phyloP scores from a whole-genome alignment of 2,329 filamentous ascomycete species.

The Sarocladium kiliense region DNA sequence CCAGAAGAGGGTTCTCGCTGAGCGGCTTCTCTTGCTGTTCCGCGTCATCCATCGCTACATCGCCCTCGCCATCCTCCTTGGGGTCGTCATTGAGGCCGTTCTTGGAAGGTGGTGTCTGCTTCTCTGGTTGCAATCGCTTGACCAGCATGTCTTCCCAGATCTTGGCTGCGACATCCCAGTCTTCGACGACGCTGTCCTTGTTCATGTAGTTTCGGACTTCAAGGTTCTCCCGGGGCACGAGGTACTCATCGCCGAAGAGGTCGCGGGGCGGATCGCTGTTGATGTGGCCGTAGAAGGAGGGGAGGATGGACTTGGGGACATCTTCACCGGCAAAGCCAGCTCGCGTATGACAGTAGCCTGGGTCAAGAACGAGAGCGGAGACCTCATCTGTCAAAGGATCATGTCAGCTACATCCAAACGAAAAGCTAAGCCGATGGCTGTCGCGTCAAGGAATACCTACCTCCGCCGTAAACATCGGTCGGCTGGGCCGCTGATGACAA shows the following conservation, averaged over 20 bases:
- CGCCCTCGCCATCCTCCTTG: constrained; percentile 55
- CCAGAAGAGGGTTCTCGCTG: constrained; percentile 81
- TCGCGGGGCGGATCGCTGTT: constrained; percentile 42
- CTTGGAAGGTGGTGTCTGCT: constrained; percentile 62
- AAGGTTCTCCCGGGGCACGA: constrained; percentile 69
- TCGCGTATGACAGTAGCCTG: constrained; percentile 84
- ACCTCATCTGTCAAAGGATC: constrained; percentile 70
- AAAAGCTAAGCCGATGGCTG: not conserved
- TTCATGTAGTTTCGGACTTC: constrained; percentile 92
- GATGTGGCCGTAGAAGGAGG: constrained; percentile 76
- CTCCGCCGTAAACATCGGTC: constrained; percentile 60
- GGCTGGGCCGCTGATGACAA: constrained; percentile 51
- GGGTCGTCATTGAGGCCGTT: constrained; percentile 73
- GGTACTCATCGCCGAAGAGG: constrained; percentile 86
- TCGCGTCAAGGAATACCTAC: constrained; percentile 29
- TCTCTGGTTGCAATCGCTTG: constrained; percentile 75
- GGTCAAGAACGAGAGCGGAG: constrained; percentile 91
- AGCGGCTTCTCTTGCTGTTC: constrained; percentile 68
- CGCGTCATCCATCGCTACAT: constrained; percentile 57
- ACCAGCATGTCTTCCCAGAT: constrained; percentile 93
- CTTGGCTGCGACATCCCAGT: constrained; percentile 88
- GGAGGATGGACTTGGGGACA: constrained; percentile 87
- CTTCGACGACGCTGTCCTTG: constrained; percentile 83
- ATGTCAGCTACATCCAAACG: constrained; percentile 10
- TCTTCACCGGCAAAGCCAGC: constrained; percentile 98